Evolutionary conservation across 2,329 filamentous ascomycete genomes (phyloP).

Genomic region (Aspergillus transmontanensis): DNA sequence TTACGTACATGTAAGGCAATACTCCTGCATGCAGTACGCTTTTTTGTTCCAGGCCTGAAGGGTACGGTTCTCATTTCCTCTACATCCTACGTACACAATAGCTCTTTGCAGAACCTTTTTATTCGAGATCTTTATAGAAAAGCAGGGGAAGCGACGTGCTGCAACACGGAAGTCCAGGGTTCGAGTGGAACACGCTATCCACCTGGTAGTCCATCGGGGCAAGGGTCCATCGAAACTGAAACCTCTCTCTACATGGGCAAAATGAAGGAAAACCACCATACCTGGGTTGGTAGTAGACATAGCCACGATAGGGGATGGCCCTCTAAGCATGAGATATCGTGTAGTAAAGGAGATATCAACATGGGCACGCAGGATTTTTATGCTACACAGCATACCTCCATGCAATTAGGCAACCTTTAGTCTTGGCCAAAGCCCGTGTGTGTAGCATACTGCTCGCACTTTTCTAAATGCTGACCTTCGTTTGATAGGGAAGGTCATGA

Average conservation of each 20-base stretch:
- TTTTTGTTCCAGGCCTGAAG: background rate
- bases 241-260: background rate
- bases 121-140: background rate
- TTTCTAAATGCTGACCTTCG: background rate
- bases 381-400: too few species aligned
- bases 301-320: background rate
- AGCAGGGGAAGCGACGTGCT: background rate
- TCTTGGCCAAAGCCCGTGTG: too few species aligned
- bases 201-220: background rate
- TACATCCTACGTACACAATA: background rate
- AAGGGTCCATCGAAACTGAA: background rate
- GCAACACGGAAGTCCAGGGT: background rate
- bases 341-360: background rate
- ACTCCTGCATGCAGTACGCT: background rate
- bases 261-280: background rate
- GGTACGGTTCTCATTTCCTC: too few species aligned
- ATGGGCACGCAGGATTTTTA: background rate
- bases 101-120: background rate
- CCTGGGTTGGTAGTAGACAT: background rate
- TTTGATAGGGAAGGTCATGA: background rate
- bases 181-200: background rate
- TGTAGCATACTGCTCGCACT: background rate
- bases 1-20: background rate
- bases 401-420: too few species aligned
- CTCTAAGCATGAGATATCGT: background rate